Evolutionary conservation across 192 early-diverging fungal genomes (phyloP).

Genomic region (Backusella psychrophila): DNA sequence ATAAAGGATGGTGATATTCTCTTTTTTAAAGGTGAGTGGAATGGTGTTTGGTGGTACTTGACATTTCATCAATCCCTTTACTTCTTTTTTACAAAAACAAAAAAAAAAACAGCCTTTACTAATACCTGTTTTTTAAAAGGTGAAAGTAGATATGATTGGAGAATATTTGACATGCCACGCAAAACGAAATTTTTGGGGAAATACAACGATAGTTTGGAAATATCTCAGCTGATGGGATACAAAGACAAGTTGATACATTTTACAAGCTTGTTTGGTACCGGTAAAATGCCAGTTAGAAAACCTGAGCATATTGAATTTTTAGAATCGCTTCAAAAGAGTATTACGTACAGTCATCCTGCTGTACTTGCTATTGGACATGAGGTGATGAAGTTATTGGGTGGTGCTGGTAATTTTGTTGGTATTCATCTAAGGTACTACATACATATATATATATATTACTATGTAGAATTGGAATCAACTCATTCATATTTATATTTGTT

Average conservation of each 20-base stretch:
- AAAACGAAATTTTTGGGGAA: slow-evolving; percentile 19
- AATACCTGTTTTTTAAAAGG: background rate
- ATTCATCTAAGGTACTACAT: slow-evolving; percentile 32
- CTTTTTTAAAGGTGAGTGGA: slow-evolving; percentile 26
- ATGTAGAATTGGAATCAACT: background rate
- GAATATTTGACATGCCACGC: slow-evolving; percentile 28
- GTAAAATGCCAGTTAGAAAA: slow-evolving; percentile 29
- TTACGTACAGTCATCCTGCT: slow-evolving; percentile 32
- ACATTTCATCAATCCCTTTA: too few relatives aligned
- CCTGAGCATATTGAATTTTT: slow-evolving; percentile 33
- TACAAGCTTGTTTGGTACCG: slow-evolving; percentile 32
- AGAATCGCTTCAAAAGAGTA: slow-evolving; percentile 26
- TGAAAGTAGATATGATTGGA: slow-evolving; percentile 37
- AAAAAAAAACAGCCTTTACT: background rate
- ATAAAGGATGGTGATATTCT: slow-evolving; percentile 35
- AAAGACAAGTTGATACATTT: slow-evolving; percentile 35
- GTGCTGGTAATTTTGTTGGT: slow-evolving; percentile 33
- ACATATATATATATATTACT: background rate
- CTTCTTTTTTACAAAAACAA: background rate
- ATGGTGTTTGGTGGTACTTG: background rate
- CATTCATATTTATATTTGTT: background rate
- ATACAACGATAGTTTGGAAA: slow-evolving; percentile 25
- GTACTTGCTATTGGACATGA: slow-evolving; percentile 19
- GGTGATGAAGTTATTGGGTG: slow-evolving; percentile 22
- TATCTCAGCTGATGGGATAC: slow-evolving; percentile 18